phyloP scores from a whole-genome alignment of 192 early-diverging fungal genomes.

The Oehlia diaphana region DNA sequence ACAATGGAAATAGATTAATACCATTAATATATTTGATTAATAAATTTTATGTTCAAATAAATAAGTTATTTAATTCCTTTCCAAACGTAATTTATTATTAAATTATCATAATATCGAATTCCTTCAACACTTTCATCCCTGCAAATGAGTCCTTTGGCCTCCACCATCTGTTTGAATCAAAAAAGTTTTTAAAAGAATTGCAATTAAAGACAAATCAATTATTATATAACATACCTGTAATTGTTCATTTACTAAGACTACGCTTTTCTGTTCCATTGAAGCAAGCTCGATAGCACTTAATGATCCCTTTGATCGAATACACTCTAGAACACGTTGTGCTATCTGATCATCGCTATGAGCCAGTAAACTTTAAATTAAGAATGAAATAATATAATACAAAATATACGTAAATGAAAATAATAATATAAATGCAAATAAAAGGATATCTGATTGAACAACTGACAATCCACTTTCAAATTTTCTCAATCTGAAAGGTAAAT shows the following conservation, averaged over 20 bases:
- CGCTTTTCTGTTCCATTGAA: slow-evolving; percentile 53
- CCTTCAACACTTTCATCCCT: slow-evolving; percentile 88
- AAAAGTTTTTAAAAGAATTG: slow-evolving; percentile 8
- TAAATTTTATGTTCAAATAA: neutral
- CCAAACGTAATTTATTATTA: slow-evolving; percentile 34
- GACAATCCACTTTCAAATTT: slow-evolving; percentile 81
- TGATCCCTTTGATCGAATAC: slow-evolving; percentile 43
- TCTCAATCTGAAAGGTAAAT: slow-evolving; percentile 73
- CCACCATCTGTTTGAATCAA: slow-evolving; percentile 58
- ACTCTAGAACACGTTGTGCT: slow-evolving; percentile 51
- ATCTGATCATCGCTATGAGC: slow-evolving; percentile 69
- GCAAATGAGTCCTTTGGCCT: slow-evolving; percentile 77
- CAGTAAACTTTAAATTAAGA: slow-evolving; percentile 30
- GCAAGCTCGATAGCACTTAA: slow-evolving; percentile 76
- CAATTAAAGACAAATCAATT: neutral
- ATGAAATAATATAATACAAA: neutral
- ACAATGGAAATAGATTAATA: neutral
- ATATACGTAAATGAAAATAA: neutral
- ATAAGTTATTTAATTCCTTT: neutral
- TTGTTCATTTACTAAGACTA: slow-evolving; percentile 66
- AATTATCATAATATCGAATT: slow-evolving; percentile 80
- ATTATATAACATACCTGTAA: slow-evolving; percentile 56
- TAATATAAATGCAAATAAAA: slow-evolving; percentile 18
- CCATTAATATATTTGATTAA: neutral
- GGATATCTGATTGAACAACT: slow-evolving; percentile 62